Conservation (phyloP, 2,329 filamentous ascomycete species). For the Hypoxylon sp. region DNA sequence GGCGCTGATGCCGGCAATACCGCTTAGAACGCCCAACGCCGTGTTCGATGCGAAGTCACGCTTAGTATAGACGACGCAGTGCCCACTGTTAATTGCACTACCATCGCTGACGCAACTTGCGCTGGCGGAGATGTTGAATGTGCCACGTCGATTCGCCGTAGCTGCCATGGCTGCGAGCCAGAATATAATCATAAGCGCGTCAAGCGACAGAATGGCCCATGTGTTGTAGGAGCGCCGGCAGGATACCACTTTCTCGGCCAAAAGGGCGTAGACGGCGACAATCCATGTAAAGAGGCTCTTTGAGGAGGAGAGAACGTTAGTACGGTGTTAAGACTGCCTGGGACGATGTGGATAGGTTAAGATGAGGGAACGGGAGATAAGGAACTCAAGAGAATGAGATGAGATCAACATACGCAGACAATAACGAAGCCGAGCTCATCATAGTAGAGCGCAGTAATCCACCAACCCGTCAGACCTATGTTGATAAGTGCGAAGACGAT, state of each 20-base stretch:
- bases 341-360: conserved; percentile 9
- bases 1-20: conserved; percentile 62
- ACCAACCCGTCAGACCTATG: conserved; percentile 60
- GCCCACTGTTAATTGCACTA: conserved; percentile 58
- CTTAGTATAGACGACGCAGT: conserved; percentile 53
- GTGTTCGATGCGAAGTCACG: conserved; percentile 55
- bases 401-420: conserved; percentile 57
- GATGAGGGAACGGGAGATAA: neutral
- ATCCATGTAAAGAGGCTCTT: conserved; percentile 65
- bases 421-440: conserved; percentile 60
- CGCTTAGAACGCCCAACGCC: conserved; percentile 57
- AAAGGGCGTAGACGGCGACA: conserved; percentile 59
- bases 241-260: conserved; percentile 58
- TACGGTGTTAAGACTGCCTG: neutral
- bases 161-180: conserved; percentile 64
- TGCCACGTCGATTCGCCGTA: conserved; percentile 58
- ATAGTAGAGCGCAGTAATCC: conserved; percentile 60
- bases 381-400: neutral
- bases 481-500: conserved; percentile 61
- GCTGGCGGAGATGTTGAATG: conserved; percentile 55
- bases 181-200: conserved; percentile 62
- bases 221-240: conserved; percentile 60
- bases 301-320: neutral
- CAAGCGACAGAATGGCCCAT: conserved; percentile 61
- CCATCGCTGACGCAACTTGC: conserved; percentile 58